Evolutionary conservation across 1,139 yeast genomes (phyloP).

Genomic region (Zygotorulaspora mrakii): DNA sequence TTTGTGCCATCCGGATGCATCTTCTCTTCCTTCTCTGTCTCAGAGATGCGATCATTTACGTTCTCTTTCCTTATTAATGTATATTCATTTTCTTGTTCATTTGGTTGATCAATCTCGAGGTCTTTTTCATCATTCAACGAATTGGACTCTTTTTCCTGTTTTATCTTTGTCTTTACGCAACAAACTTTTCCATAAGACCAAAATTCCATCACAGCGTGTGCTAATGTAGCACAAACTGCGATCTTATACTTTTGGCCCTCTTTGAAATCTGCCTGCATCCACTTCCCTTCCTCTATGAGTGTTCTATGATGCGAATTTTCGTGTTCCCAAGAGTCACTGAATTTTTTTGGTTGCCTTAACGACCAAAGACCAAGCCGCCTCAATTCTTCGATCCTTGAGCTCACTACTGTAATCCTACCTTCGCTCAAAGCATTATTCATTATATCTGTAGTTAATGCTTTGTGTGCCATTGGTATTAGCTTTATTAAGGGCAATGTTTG

Average conservation of each 20-base stretch:
- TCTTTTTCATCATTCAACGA: background rate
- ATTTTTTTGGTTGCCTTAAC: constrained; percentile 73
- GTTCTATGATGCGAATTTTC: constrained; percentile 63
- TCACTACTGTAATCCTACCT: constrained; percentile 88
- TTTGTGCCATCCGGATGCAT: background rate
- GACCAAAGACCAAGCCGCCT: constrained; percentile 90
- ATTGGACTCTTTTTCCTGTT: background rate
- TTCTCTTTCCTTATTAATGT: too few relatives aligned
- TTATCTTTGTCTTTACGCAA: constrained; percentile 46
- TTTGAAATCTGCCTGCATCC: constrained; percentile 79
- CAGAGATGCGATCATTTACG: too few relatives aligned
- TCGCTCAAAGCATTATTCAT: constrained; percentile 86
- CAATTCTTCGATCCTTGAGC: constrained; percentile 87
- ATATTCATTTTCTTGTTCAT: constrained; percentile 30
- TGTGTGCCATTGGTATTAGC: constrained; percentile 78
- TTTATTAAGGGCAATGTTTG: constrained; percentile 84
- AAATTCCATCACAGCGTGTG: constrained; percentile 70
- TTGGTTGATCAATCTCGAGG: background rate
- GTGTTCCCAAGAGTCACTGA: constrained; percentile 58
- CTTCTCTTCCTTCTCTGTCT: background rate
- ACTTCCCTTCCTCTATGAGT: constrained; percentile 71
- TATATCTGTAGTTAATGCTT: constrained; percentile 76
- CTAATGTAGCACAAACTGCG: constrained; percentile 64
- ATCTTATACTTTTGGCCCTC: constrained; percentile 67
- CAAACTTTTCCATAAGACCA: constrained; percentile 72